These are phyloP conservation scores for Solanum aculeatissimum DNA, from an alignment of 305 asterid genomes.

Conservation along the genomic window DNA sequence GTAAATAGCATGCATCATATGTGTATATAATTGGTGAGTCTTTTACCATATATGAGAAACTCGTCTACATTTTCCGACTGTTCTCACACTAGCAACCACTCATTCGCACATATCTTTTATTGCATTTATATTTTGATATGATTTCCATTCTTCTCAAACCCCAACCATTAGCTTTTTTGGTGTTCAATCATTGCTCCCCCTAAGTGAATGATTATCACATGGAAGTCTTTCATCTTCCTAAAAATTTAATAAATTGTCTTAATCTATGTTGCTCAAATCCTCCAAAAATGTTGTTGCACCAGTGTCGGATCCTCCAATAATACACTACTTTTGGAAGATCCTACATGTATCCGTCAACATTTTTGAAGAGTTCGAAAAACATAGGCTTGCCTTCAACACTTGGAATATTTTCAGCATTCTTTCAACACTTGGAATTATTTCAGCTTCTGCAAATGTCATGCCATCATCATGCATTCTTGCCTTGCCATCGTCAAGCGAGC, in stretches of 20 bases:
- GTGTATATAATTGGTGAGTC: neutral
- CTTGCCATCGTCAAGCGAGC: no score
- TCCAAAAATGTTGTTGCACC: neutral
- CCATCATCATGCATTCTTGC: no score
- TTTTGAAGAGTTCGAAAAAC: neutral
- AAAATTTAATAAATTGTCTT: neutral
- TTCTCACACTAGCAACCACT: neutral
- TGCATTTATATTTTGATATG: neutral
- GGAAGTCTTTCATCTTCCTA: neutral
- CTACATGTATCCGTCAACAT: neutral
- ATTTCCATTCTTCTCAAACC: neutral
- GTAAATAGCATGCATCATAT: neutral
- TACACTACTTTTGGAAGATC: neutral
- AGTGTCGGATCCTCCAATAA: neutral
- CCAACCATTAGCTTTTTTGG: neutral
- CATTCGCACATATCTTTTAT: neutral
- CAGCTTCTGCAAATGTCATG: no score
- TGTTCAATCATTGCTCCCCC: neutral
- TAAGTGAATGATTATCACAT: neutral
- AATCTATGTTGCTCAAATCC: neutral
- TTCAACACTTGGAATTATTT: no score
- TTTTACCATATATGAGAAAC: neutral
- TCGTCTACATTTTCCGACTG: neutral
- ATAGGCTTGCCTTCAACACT: neutral
- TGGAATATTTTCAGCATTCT: no score